Conservation (phyloP, 345 rosid genomes). For the Brassica rapa region DNA sequence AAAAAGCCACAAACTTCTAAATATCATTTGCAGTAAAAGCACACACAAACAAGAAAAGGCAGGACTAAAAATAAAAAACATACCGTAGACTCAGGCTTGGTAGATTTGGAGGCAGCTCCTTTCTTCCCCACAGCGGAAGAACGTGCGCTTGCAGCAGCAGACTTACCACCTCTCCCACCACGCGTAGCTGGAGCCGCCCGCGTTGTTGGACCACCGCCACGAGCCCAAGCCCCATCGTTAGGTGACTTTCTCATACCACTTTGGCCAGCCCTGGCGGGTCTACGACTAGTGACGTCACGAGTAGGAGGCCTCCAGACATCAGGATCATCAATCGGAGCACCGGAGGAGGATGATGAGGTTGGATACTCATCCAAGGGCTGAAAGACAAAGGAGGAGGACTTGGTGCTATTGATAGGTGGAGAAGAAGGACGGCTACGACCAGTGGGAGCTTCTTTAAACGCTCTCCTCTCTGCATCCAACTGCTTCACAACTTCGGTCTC, state of each 20-base stretch:
- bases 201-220: conserved; percentile 54
- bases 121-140: conserved; percentile 80
- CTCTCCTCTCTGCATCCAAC: conserved; percentile 87
- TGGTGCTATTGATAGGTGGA: conserved; percentile 71
- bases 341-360: conserved; percentile 59
- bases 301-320: conserved; percentile 99
- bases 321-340: conserved; percentile 81
- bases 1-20: conserved; percentile 1
- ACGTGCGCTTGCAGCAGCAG: conserved; percentile 60
- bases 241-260: conserved; percentile 81
- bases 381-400: conserved; percentile 85
- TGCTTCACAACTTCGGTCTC: conserved; percentile 94
- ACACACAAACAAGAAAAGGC: background rate
- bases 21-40: background rate
- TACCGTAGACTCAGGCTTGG: conserved; percentile 78
- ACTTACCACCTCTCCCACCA: conserved; percentile 69
- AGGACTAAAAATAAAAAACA: conserved; percentile 24
- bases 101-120: conserved; percentile 63
- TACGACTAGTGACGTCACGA: conserved; percentile 69
- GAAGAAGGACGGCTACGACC: conserved; percentile 73
- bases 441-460: conserved; percentile 78
- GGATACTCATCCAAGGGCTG: conserved; percentile 98
- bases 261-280: conserved; percentile 82
- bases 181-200: conserved; percentile 63
- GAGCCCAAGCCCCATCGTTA: conserved; percentile 93